phyloP scores from a whole-genome alignment of 2,329 filamentous ascomycete species.

The Monilinia vaccinii-corymbosi region DNA sequence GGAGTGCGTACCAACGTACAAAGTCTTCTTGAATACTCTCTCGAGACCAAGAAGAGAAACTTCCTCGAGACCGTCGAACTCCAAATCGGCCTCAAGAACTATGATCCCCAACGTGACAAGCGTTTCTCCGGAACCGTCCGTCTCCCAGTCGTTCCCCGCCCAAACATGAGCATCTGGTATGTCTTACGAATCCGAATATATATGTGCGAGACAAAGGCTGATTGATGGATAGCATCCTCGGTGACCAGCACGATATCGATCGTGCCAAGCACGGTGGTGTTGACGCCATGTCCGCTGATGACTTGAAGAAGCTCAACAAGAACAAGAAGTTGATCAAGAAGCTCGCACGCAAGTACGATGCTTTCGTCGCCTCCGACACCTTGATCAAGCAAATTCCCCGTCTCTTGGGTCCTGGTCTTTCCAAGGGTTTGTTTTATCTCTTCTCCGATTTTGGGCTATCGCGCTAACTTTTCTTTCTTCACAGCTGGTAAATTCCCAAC shows the following conservation, averaged over 20 bases:
- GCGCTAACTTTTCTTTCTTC: slow-evolving; percentile 27
- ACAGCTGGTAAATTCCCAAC: slow-evolving; percentile 98
- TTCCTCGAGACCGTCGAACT: slow-evolving; percentile 92
- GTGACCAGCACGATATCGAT: slow-evolving; percentile 98
- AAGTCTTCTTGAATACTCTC: slow-evolving; percentile 90
- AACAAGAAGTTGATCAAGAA: slow-evolving; percentile 99
- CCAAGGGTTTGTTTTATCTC: slow-evolving; percentile 60
- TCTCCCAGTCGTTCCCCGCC: slow-evolving; percentile 84
- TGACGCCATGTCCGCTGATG: slow-evolving; percentile 96
- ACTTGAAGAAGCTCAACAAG: slow-evolving; percentile 99
- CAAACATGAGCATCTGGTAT: slow-evolving; percentile 79
- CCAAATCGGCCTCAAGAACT: slow-evolving; percentile 95
- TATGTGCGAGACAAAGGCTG: slow-evolving; percentile 19
- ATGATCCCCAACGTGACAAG: slow-evolving; percentile 99
- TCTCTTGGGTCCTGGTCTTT: slow-evolving; percentile 97
- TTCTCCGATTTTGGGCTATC: background rate
- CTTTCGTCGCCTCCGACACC: slow-evolving; percentile 92
- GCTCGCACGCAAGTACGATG: slow-evolving; percentile 99
- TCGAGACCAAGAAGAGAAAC: slow-evolving; percentile 94
- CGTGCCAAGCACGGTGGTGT: slow-evolving; percentile 98
- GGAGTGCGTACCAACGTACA: slow-evolving; percentile 93
- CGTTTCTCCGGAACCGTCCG: slow-evolving; percentile 99
- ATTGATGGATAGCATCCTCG: slow-evolving; percentile 54
- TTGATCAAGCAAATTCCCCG: slow-evolving; percentile 99
- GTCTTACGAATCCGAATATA: slow-evolving; percentile 25